Conservation (phyloP, 805 yeast genomes). For the Candida coleopterorum region DNA sequence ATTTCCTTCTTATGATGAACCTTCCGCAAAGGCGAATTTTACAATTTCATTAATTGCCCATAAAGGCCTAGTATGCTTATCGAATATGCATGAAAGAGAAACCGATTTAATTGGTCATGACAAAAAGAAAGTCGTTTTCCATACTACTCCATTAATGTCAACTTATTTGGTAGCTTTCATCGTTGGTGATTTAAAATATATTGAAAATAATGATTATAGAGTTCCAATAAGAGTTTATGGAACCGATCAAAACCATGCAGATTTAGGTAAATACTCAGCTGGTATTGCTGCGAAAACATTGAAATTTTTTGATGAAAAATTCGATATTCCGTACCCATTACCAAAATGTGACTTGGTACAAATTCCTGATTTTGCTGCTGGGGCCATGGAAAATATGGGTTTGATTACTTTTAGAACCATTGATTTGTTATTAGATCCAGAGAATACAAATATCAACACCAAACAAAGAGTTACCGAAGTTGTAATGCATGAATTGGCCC, state of each 20-base stretch:
- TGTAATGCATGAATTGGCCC: slow-evolving; percentile 85
- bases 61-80: slow-evolving; percentile 52
- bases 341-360: slow-evolving; percentile 83
- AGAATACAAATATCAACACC: slow-evolving; percentile 57
- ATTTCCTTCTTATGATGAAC: slow-evolving; percentile 84
- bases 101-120: slow-evolving; percentile 37
- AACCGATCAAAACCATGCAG: slow-evolving; percentile 63
- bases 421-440: slow-evolving; percentile 68
- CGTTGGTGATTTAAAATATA: slow-evolving; percentile 73
- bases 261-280: slow-evolving; percentile 68
- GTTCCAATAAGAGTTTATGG: slow-evolving; percentile 79
- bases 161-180: slow-evolving; percentile 83
- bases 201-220: slow-evolving; percentile 60
- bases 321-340: slow-evolving; percentile 71
- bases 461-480: slow-evolving; percentile 79
- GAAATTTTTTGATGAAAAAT: slow-evolving; percentile 65
- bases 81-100: slow-evolving; percentile 62
- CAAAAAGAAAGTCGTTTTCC: slow-evolving; percentile 56
- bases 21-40: slow-evolving; percentile 71
- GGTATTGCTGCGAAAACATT: slow-evolving; percentile 72
- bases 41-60: slow-evolving; percentile 59
- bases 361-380: slow-evolving; percentile 78
- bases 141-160: slow-evolving; percentile 77
- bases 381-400: slow-evolving; percentile 90
- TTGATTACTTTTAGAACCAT: slow-evolving; percentile 75